Evolutionary conservation across 2,329 filamentous ascomycete genomes (phyloP), one percentile per base, ranked within the genome.

Genomic region (Neopestalotiopsis rosae): DNA sequence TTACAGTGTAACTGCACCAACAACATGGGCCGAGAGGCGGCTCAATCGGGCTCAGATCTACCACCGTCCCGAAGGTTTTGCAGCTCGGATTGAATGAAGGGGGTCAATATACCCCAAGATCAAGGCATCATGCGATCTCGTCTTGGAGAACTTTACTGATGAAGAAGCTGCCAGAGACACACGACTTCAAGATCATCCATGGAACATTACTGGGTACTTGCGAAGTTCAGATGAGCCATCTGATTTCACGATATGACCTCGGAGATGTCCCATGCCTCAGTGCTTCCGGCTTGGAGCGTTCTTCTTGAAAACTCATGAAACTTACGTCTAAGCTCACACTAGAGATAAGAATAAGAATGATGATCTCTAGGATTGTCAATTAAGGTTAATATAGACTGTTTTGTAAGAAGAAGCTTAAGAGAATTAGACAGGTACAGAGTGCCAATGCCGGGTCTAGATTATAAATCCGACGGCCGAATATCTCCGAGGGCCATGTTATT

Each of bases 321-420:
- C 9, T 20, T 3, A 52, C 9, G n/a, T 9, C 20, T 17, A 24
- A 20, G 20, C 17, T 17, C 17, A 52, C 45, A 52, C 17, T 52
- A 12, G n/a, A 52, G 45, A 52, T 20, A 20, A 52, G 14, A 10
- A 20, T n/a, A 17, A 52, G 20, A 20, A 17, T 52, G 45, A 20
- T 20, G 45, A 24, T 20, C 9, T 20, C 45, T n/a, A 17, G 20
- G 45, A n/a, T 52, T 17, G 45, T 52, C 45, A 52, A 52, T 52
- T 52, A 52, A 52, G 45, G 45, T 52, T 52, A 52, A 52, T 52
- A 17, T 52, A 52, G 45, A n/a, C 45, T n/a, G n/a, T 52, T 52
- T 10, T n/a, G 45, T 7, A 20, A 52, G 5, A 52, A 52, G 45
- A 52, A 52, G 45, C 45, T 52, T 52, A 52, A 52, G 45, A 52